phyloP scores from a whole-genome alignment of 2,329 filamentous ascomycete genomes.

The Sarocladiaceae sp. region DNA sequence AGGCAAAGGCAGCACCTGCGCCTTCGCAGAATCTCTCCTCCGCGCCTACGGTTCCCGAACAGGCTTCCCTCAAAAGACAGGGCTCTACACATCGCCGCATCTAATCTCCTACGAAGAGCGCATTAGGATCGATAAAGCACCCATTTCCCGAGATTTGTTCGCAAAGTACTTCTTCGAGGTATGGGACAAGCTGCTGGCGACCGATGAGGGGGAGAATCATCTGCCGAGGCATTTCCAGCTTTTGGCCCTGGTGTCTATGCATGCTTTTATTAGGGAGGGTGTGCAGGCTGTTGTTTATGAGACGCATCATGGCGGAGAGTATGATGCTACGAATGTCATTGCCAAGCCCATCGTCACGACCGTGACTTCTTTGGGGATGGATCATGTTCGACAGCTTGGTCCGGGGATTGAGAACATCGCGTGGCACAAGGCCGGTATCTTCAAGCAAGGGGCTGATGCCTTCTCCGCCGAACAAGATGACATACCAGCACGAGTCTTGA shows the following conservation, averaged over 20 bases:
- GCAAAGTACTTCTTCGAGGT: conserved; percentile 41
- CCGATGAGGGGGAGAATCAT: conserved; percentile 9
- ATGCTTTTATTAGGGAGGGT: conserved; percentile 39
- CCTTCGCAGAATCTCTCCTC: conserved; percentile 40
- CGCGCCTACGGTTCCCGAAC: conserved; percentile 18
- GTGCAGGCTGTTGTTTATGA: conserved; percentile 42
- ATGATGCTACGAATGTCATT: conserved; percentile 45
- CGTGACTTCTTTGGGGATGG: conserved; percentile 42
- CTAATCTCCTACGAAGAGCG: conserved; percentile 37
- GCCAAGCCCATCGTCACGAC: conserved; percentile 35
- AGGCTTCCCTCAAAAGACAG: conserved; percentile 26
- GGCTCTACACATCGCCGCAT: conserved; percentile 47
- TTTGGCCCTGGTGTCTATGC: conserved; percentile 32
- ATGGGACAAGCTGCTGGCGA: conserved; percentile 28
- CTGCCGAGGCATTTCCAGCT: conserved; percentile 9
- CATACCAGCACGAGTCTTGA: conserved; percentile 27
- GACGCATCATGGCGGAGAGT: conserved; percentile 40
- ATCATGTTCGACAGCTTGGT: conserved; percentile 40
- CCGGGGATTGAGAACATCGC: conserved; percentile 41
- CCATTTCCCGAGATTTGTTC: conserved; percentile 33
- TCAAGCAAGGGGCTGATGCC: conserved; percentile 35
- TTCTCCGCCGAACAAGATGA: conserved; percentile 25
- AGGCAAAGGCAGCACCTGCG: conserved; percentile 50
- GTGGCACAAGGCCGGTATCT: conserved; percentile 49
- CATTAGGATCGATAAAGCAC: conserved; percentile 35